phyloP scores from a whole-genome alignment of 176 grass and related monocot species.

The Carex myosuroides region DNA sequence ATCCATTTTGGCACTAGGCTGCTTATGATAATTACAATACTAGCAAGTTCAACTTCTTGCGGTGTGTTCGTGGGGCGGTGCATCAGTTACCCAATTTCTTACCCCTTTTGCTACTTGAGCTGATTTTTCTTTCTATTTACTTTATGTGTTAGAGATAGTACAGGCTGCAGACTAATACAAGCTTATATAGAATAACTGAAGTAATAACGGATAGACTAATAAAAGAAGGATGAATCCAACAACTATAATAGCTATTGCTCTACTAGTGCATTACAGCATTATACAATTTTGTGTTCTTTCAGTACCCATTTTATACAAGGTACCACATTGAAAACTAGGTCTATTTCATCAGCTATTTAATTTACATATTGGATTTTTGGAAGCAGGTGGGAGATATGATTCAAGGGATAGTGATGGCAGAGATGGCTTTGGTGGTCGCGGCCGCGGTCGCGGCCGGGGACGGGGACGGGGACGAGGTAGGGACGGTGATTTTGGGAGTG shows the following conservation, averaged over 20 bases:
- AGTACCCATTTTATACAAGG: too few species aligned
- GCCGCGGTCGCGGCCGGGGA: conserved; percentile 34
- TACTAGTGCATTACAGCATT: background rate
- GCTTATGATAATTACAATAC: too few species aligned
- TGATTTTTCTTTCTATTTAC: too few species aligned
- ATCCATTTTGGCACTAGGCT: background rate
- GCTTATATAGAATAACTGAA: background rate
- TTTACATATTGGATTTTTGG: background rate
- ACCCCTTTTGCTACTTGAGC: too few species aligned
- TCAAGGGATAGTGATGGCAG: conserved; percentile 43
- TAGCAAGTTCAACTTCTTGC: too few species aligned
- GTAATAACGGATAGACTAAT: background rate
- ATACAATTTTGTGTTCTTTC: background rate
- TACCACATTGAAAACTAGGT: background rate
- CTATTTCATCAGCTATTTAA: background rate
- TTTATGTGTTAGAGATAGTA: background rate
- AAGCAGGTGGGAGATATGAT: conserved; percentile 72
- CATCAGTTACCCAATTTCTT: too few species aligned
- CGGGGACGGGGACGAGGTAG: conserved; percentile 32
- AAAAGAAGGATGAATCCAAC: background rate
- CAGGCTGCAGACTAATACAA: background rate
- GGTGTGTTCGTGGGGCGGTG: too few species aligned
- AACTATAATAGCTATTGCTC: background rate
- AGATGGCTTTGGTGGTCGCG: conserved; percentile 48
- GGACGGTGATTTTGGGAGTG: conserved; percentile 42